Percentiles rank a stretch among this genome's conserved stretches.
phyloP scores from a whole-genome alignment of 129 eudicot genomes.

The Cynara cardunculus region DNA sequence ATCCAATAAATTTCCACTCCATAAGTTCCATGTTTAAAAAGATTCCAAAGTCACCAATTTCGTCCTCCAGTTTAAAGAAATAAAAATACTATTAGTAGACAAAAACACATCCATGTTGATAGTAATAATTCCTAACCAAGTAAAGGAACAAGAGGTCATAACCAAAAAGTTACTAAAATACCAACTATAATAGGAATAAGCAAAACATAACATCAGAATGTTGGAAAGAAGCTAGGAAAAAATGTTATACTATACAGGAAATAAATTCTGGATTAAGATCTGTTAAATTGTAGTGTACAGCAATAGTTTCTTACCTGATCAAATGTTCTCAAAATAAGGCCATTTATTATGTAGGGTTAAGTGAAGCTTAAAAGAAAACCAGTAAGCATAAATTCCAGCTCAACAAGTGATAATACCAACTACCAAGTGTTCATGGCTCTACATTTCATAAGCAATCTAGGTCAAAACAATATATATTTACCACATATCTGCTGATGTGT shows the following conservation, averaged over 20 bases:
- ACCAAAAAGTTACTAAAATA: background rate
- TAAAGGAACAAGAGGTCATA: background rate
- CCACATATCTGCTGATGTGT: background rate
- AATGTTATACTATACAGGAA: background rate
- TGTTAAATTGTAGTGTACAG: background rate
- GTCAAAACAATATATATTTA: background rate
- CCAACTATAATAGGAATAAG: background rate
- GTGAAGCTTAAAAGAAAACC: background rate
- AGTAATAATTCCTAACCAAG: background rate
- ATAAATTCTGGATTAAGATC: background rate
- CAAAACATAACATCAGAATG: background rate
- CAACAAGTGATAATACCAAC: background rate
- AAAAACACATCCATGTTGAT: background rate
- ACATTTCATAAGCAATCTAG: background rate
- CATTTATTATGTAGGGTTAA: background rate
- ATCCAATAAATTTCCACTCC: background rate
- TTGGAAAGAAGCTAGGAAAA: background rate
- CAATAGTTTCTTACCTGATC: background rate
- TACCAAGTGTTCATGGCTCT: background rate
- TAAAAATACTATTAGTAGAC: background rate
- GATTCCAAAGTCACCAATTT: background rate
- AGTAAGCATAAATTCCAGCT: background rate
- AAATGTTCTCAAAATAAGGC: background rate
- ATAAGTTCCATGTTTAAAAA: background rate
- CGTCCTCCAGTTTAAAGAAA: background rate